Conservation (phyloP, 2,329 filamentous ascomycete species). For the Colletotrichum plurivorum region DNA sequence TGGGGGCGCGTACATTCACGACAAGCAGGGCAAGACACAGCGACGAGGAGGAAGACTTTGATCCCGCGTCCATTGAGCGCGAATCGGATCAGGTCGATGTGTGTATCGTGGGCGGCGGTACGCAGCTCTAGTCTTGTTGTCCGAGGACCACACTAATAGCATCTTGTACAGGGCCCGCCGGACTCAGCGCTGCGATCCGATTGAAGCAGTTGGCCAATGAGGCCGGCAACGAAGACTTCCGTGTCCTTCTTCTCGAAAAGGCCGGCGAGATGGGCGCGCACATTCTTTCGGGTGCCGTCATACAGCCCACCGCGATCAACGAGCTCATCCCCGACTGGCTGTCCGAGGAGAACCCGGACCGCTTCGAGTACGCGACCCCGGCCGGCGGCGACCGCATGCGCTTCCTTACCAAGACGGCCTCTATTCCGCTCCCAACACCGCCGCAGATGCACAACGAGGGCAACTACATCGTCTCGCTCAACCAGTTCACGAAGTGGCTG, state of each 20-base stretch:
- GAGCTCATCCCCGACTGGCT: constrained; percentile 97
- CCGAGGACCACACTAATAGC: not conserved
- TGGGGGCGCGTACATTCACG: constrained; percentile 38
- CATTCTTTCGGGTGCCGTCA: constrained; percentile 94
- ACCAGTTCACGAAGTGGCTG: constrained; percentile 95
- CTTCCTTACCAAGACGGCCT: constrained; percentile 86
- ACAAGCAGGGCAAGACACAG: constrained; percentile 37
- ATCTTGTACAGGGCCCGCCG: constrained; percentile 79
- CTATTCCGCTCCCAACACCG: constrained; percentile 87
- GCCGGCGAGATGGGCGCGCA: constrained; percentile 95
- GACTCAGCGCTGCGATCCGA: constrained; percentile 91
- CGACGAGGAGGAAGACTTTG: constrained; percentile 68
- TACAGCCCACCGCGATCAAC: constrained; percentile 88
- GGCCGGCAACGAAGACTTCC: constrained; percentile 94
- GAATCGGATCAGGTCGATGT: constrained; percentile 96
- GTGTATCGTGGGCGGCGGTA: constrained; percentile 92
- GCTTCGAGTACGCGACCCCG: constrained; percentile 89
- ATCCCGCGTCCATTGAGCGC: constrained; percentile 80
- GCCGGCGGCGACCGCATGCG: constrained; percentile 90
- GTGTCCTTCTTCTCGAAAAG: constrained; percentile 94
- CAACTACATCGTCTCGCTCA: constrained; percentile 97
- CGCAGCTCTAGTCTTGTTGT: constrained; percentile 40
- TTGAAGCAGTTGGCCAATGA: constrained; percentile 96
- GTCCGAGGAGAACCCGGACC: constrained; percentile 86
- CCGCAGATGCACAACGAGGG: constrained; percentile 99